Conservation (phyloP, 371 early-diverging fungal genomes). For the Zychaea mexicana region DNA sequence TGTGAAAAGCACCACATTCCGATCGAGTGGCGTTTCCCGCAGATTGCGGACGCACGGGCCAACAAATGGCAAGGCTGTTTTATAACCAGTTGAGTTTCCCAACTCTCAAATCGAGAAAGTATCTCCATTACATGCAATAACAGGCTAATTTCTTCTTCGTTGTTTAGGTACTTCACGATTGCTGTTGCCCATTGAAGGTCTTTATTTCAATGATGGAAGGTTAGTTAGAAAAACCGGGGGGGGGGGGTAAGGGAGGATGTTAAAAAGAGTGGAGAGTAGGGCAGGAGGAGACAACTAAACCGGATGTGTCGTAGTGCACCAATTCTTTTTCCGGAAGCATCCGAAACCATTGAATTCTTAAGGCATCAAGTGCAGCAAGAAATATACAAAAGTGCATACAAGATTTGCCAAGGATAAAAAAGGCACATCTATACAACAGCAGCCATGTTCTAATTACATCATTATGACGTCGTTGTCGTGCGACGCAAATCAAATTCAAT, state of each 20-base stretch:
- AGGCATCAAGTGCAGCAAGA: conserved; percentile 31
- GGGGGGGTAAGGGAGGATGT: too few species aligned
- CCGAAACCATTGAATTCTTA: conserved; percentile 32
- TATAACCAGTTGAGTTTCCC: conserved; percentile 51
- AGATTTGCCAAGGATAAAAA: conserved; percentile 6
- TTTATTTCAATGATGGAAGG: conserved; percentile 40
- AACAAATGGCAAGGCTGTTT: conserved; percentile 63
- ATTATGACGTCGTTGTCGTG: too few species aligned
- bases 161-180: conserved; percentile 52
- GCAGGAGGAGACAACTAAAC: too few species aligned
- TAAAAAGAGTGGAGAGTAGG: too few species aligned
- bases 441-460: too few species aligned
- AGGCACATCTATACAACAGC: not conserved
- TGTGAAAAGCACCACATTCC: conserved; percentile 51
- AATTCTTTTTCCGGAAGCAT: conserved; percentile 32
- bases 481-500: conserved; percentile 54
- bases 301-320: conserved; percentile 8
- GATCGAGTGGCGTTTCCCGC: conserved; percentile 51
- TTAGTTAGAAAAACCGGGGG: conserved; percentile 6
- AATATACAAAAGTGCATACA: conserved; percentile 24
- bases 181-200: conserved; percentile 51
- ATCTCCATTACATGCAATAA: not conserved
- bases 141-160: not conserved
- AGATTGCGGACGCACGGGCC: conserved; percentile 34
- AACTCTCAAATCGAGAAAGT: not conserved